These are phyloP conservation scores for Coemansia sp. DNA, from an alignment of 192 early-diverging fungal genomes.

Conservation along the genomic window DNA sequence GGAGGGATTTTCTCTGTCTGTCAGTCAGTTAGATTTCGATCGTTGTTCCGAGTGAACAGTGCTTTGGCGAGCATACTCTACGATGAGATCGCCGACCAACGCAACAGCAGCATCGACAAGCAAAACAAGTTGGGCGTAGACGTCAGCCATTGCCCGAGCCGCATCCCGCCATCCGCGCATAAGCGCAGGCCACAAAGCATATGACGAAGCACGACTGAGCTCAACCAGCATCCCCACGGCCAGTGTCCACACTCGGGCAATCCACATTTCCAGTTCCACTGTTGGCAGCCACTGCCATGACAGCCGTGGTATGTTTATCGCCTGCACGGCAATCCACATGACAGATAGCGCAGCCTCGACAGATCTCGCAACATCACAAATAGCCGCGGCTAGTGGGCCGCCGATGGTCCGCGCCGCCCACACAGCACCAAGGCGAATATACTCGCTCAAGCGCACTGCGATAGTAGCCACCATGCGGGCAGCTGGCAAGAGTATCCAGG, in stretches of 20 bases:
- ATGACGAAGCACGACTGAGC: not conserved
- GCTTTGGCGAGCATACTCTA: constrained; percentile 34
- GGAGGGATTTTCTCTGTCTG: not conserved
- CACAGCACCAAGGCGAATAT: not conserved
- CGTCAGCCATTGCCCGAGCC: constrained; percentile 29
- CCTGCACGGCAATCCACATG: not conserved
- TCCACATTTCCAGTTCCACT: not conserved
- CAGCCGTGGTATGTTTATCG: not conserved
- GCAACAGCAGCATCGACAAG: constrained; percentile 26
- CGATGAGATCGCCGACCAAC: constrained; percentile 32
- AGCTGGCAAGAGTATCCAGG: not conserved
- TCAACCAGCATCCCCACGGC: not conserved
- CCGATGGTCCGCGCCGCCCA: not conserved
- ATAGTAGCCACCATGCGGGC: not conserved
- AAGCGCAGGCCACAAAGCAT: constrained; percentile 20
- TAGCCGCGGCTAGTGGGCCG: not conserved
- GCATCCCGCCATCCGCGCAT: constrained; percentile 23
- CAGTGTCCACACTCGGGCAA: not conserved
- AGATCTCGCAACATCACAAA: not conserved
- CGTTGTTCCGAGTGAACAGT: constrained; percentile 18
- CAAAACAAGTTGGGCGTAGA: constrained; percentile 29
- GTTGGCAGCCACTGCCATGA: not conserved
- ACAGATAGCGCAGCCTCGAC: not conserved
- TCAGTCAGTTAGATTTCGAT: not conserved
- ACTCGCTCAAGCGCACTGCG: not conserved